These are phyloP conservation scores for Podila epicladia DNA, from an alignment of 192 early-diverging fungal genomes.

Conservation along the genomic window DNA sequence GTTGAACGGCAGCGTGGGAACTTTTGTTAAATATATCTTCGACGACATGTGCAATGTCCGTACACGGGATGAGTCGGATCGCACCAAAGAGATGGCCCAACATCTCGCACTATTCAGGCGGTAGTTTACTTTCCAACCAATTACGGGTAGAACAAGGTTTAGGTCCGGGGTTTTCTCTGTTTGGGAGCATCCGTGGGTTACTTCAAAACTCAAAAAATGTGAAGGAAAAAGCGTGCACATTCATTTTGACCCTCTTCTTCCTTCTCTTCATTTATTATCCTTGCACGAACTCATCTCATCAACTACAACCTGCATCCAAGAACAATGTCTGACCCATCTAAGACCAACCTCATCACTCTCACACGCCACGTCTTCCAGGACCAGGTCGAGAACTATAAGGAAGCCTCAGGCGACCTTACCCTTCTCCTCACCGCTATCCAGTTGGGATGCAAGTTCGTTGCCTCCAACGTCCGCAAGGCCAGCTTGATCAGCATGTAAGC, in stretches of 20 bases:
- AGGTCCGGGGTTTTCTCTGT: no score
- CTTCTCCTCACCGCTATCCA: slow-evolving; percentile 90
- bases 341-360: slow-evolving; percentile 93
- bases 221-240: not conserved
- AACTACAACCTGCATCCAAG: not conserved
- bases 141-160: no score
- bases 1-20: no score
- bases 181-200: slow-evolving; percentile 3
- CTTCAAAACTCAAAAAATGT: not conserved
- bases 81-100: no score
- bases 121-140: no score
- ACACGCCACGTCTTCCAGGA: slow-evolving; percentile 91
- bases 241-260: slow-evolving; percentile 17
- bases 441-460: slow-evolving; percentile 97
- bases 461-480: slow-evolving; percentile 96
- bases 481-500: slow-evolving; percentile 92
- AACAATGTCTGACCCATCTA: slow-evolving; percentile 45
- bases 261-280: not conserved
- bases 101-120: no score
- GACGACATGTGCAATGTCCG: no score
- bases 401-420: slow-evolving; percentile 94
- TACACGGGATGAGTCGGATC: no score
- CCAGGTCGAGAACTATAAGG: slow-evolving; percentile 82
- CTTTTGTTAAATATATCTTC: no score
- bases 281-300: not conserved